A percentile compares a stretch with the other conserved stretches of the same genome.
Conservation (phyloP, 768 basidiomycete genomes). For the Clavaria fumosa region DNA sequence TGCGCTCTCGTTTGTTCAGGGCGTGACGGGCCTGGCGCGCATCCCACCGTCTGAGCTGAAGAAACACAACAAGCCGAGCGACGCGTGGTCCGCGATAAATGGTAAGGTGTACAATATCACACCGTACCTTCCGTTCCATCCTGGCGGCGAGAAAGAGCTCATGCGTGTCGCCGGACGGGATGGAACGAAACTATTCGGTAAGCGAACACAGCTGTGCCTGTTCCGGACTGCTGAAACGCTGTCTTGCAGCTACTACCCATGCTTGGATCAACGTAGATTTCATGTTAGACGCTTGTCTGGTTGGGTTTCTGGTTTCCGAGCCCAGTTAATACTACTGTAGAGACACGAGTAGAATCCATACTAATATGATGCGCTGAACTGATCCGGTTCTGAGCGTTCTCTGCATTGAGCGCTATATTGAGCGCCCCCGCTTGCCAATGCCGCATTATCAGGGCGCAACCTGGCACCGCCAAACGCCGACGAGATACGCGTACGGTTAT, state of each 20-base stretch:
- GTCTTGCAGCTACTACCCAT: conserved; percentile 61
- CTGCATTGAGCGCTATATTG: not conserved
- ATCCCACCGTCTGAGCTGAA: conserved; percentile 68
- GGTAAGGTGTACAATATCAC: conserved; percentile 97
- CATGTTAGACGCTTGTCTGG: conserved; percentile 86
- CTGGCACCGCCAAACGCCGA: not conserved
- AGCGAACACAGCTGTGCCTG: conserved; percentile 15
- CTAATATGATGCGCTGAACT: not conserved
- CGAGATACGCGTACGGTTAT: not conserved
- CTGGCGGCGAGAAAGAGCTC: conserved; percentile 86
- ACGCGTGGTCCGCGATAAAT: conserved; percentile 87
- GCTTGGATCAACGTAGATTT: conserved; percentile 96
- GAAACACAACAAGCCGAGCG: conserved; percentile 64
- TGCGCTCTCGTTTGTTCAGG: too few species aligned
- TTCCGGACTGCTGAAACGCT: conserved; percentile 3
- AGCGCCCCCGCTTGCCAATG: not conserved
- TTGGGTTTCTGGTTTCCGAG: conserved; percentile 79
- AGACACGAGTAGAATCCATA: conserved; percentile 1
- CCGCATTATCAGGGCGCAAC: not conserved
- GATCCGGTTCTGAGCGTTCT: not conserved
- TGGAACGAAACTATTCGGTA: conserved; percentile 89
- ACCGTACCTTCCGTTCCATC: conserved; percentile 80
- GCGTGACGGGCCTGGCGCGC: conserved; percentile 49
- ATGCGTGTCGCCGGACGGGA: conserved; percentile 93
- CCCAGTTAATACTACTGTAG: conserved; percentile 31